phyloP scores from a whole-genome alignment of 75 land plant species.

The Pinus albicaulis region DNA sequence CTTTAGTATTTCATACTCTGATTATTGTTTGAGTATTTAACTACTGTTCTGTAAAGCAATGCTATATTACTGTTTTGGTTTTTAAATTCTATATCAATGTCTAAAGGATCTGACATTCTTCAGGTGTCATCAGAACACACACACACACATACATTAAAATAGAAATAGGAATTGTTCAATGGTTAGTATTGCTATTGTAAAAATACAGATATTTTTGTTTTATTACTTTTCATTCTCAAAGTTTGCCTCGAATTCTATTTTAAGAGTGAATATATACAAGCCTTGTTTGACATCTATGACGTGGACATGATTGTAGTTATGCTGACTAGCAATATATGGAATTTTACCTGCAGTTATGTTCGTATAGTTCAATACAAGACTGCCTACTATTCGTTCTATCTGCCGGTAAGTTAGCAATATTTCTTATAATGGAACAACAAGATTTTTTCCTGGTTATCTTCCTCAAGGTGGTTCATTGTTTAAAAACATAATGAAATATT shows the following conservation, averaged over 20 bases:
- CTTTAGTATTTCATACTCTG: background rate
- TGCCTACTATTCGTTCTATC: constrained; percentile 97
- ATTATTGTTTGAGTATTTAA: background rate
- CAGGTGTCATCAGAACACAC: background rate
- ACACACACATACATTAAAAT: background rate
- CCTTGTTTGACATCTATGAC: background rate
- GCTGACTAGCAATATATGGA: constrained; percentile 1
- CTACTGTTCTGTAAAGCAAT: background rate
- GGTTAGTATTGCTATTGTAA: background rate
- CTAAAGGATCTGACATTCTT: background rate
- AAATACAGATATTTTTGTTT: background rate
- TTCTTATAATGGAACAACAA: background rate
- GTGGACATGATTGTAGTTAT: background rate
- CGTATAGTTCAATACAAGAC: constrained; percentile 97
- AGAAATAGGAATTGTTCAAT: background rate
- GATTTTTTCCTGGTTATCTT: background rate
- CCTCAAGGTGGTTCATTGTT: background rate
- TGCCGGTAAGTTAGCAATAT: constrained; percentile 70
- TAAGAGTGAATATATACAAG: too few relatives aligned
- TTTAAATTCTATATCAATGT: too few relatives aligned
- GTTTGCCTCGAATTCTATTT: background rate
- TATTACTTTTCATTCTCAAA: background rate
- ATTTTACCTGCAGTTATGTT: constrained; percentile 55
- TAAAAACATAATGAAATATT: background rate
- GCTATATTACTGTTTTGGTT: too few relatives aligned